phyloP scores from a whole-genome alignment of 1,284 basidiomycete species.

The Leucoagaricus sp. region DNA sequence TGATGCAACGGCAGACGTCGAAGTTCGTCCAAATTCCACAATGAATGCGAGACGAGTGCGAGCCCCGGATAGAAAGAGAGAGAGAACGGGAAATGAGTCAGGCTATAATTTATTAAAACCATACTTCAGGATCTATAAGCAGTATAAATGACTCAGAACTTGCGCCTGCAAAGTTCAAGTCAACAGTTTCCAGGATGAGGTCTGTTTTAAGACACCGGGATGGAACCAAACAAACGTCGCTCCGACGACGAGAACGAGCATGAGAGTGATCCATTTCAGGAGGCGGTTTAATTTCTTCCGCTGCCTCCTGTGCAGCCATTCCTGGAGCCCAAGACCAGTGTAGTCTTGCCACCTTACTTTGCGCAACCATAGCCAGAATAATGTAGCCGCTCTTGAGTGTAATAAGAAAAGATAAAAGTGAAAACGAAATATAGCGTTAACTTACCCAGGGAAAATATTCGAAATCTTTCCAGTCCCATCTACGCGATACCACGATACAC shows the following conservation, averaged over 20 bases:
- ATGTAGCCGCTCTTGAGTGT: slow-evolving; percentile 15
- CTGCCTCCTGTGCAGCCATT: slow-evolving; percentile 11
- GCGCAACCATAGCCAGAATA: slow-evolving; percentile 28
- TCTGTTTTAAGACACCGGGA: not conserved
- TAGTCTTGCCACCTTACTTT: slow-evolving; percentile 28
- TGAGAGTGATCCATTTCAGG: not conserved
- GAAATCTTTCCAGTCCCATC: slow-evolving; percentile 23
- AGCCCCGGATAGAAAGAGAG: no score
- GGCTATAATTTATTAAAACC: no score
- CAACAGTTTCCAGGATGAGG: not conserved
- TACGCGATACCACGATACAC: slow-evolving; percentile 30
- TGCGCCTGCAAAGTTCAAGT: no score
- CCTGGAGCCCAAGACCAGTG: slow-evolving; percentile 17
- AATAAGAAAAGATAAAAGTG: not conserved
- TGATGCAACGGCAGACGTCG: no score
- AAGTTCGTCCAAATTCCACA: no score
- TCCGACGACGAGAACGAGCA: not conserved
- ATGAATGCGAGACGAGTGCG: no score
- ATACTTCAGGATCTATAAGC: no score
- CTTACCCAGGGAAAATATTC: slow-evolving; percentile 26
- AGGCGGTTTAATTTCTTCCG: not conserved
- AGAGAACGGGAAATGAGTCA: no score
- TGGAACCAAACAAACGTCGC: not conserved
- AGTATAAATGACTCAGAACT: no score
- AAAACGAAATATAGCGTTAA: not conserved